These are phyloP conservation scores for Diplogelasinospora grovesii DNA, from an alignment of 495 filamentous ascomycete genomes.

Conservation along the genomic window DNA sequence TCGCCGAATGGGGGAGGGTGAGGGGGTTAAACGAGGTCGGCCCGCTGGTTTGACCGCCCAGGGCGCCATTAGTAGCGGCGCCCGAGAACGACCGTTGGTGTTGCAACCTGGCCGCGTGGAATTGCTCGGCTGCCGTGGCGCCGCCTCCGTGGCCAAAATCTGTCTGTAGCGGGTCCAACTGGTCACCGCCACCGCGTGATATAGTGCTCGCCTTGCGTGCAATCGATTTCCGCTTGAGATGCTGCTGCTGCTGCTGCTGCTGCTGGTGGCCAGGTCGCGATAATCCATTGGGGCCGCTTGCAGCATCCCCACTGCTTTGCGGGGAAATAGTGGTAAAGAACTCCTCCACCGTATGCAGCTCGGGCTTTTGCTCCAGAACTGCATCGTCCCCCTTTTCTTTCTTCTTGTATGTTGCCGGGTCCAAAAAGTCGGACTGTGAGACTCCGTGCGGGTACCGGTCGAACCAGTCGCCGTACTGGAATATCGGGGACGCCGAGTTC, in stretches of 20 bases:
- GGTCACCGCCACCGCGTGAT: conserved; percentile 28
- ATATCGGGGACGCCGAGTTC: conserved; percentile 56
- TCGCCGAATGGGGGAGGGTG: conserved; percentile 29
- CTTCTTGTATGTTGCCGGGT: conserved; percentile 59
- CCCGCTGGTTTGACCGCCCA: conserved; percentile 32
- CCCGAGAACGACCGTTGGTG: conserved; percentile 35
- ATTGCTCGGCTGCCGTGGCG: conserved; percentile 19
- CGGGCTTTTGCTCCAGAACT: conserved; percentile 75
- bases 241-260: conserved; percentile 17
- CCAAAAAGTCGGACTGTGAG: conserved; percentile 73
- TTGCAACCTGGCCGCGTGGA: conserved; percentile 29
- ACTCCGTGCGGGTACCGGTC: conserved; percentile 91
- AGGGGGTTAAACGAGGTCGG: conserved; percentile 33
- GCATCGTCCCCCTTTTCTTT: conserved; percentile 73
- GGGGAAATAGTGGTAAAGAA: conserved; percentile 83
- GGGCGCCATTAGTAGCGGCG: conserved; percentile 8
- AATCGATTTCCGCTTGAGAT: conserved; percentile 39
- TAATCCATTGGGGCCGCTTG: conserved; percentile 19
- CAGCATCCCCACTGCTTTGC: conserved; percentile 37
- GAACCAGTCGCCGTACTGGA: conserved; percentile 99
- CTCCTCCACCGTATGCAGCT: conserved; percentile 89
- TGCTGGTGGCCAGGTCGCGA: conserved; percentile 20
- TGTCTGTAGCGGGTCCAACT: conserved; percentile 36
- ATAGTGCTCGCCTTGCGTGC: conserved; percentile 35
- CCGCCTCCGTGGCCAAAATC: conserved; percentile 30